phyloP scores from a whole-genome alignment of 805 yeast genomes.

The Lipomyces lipofer region DNA sequence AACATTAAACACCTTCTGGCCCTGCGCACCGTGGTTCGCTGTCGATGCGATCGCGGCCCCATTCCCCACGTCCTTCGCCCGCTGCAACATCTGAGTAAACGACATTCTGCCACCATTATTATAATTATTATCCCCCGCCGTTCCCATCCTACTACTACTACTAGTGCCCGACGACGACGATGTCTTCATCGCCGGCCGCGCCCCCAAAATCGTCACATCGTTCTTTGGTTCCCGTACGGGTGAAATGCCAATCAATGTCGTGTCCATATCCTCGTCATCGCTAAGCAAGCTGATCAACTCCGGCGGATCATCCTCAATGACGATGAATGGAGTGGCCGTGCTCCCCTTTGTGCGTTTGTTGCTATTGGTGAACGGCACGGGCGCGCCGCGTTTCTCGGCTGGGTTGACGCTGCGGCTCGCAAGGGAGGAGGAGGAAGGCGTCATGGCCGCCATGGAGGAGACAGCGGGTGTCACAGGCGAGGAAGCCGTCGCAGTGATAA shows the following conservation, averaged over 20 bases:
- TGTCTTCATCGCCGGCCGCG: not conserved
- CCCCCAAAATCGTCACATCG: too few species aligned
- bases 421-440: too few species aligned
- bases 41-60: not conserved
- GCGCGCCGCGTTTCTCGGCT: too few species aligned
- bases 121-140: too few species aligned
- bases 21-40: too few species aligned
- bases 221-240: too few species aligned
- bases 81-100: not conserved
- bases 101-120: too few species aligned
- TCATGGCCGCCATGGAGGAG: too few species aligned
- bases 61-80: not conserved
- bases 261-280: slow-evolving; percentile 23
- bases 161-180: not conserved
- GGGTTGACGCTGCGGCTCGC: too few species aligned
- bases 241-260: not conserved
- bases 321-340: slow-evolving; percentile 5
- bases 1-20: not conserved
- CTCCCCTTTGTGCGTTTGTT: not conserved
- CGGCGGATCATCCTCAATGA: slow-evolving; percentile 18
- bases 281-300: slow-evolving; percentile 22
- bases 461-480: too few species aligned
- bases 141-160: not conserved
- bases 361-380: too few species aligned
- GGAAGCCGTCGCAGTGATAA: too few species aligned